Conservation (phyloP, 2,329 filamentous ascomycete species). For the Hymenoscyphus salicellus region DNA sequence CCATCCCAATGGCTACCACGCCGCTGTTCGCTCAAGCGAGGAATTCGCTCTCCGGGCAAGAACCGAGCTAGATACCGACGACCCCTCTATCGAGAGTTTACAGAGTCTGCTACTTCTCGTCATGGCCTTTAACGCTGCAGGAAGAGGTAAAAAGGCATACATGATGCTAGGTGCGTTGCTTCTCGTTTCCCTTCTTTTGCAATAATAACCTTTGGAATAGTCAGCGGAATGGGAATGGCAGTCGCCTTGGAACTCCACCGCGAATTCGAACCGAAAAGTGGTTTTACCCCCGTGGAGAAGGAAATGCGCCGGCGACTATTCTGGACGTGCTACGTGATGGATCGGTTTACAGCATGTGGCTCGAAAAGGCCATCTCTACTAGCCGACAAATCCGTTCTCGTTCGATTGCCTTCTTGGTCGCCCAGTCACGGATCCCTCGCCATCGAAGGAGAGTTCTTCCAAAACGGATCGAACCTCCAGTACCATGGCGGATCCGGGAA, state of each 20-base stretch:
- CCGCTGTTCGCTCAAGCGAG: conserved; percentile 65
- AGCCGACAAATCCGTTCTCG: conserved; percentile 69
- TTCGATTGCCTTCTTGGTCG: conserved; percentile 74
- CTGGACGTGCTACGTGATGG: conserved; percentile 85
- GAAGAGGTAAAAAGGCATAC: conserved; percentile 79
- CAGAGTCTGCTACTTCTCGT: conserved; percentile 74
- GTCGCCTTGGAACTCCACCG: conserved; percentile 78
- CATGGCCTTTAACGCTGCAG: conserved; percentile 71
- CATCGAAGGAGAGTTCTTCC: conserved; percentile 77
- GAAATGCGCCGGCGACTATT: conserved; percentile 79
- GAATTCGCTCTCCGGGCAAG: conserved; percentile 71
- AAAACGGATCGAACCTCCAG: conserved; percentile 73
- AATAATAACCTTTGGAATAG: conserved; percentile 41
- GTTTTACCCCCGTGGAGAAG: conserved; percentile 64
- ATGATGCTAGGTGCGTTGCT: conserved; percentile 70
- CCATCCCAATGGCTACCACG: conserved; percentile 64
- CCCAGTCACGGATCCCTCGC: conserved; percentile 58
- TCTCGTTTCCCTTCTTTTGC: background rate
- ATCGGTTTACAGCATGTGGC: conserved; percentile 77
- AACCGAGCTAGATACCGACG: conserved; percentile 70
- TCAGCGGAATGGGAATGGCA: conserved; percentile 76
- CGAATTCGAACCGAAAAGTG: conserved; percentile 63
- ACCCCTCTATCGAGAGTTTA: conserved; percentile 74
- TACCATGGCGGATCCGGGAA: conserved; percentile 67
- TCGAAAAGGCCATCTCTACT: conserved; percentile 80